Percentiles rank a stretch among this genome's conserved stretches.
Evolutionary conservation across 1,139 yeast genomes (phyloP).

Genomic region (Candida mesenterica): DNA sequence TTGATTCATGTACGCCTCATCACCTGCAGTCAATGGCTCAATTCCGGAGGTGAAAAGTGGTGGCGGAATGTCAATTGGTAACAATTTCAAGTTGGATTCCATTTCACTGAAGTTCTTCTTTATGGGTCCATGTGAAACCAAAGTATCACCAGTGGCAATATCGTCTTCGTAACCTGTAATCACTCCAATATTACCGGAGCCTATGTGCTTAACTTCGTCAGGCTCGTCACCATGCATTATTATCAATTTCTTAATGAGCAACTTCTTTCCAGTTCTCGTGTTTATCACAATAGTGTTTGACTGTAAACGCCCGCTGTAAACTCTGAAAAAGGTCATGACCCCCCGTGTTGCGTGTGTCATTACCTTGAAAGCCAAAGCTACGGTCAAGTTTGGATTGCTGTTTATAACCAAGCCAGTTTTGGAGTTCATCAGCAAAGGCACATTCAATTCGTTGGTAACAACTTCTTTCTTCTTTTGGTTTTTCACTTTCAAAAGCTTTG

Average conservation of each 20-base stretch:
- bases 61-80: slow-evolving; percentile 85
- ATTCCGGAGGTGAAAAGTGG: slow-evolving; percentile 87
- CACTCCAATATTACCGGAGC: slow-evolving; percentile 89
- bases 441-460: slow-evolving; percentile 15
- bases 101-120: slow-evolving; percentile 49
- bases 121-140: slow-evolving; percentile 53
- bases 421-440: slow-evolving; percentile 39
- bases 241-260: slow-evolving; percentile 65
- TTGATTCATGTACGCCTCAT: slow-evolving; percentile 63
- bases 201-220: slow-evolving; percentile 59
- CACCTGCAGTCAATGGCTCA: slow-evolving; percentile 84
- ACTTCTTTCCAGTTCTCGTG: slow-evolving; percentile 65
- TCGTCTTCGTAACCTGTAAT: slow-evolving; percentile 69
- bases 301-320: slow-evolving; percentile 75
- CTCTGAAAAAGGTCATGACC: slow-evolving; percentile 79
- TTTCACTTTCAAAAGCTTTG: slow-evolving; percentile 12
- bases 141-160: slow-evolving; percentile 86
- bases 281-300: slow-evolving; percentile 64
- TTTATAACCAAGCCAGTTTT: slow-evolving; percentile 52
- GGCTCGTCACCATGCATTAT: slow-evolving; percentile 90
- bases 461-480: slow-evolving; percentile 16
- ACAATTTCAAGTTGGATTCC: slow-evolving; percentile 54
- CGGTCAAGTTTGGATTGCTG: slow-evolving; percentile 55
- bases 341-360: slow-evolving; percentile 84
- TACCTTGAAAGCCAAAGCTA: slow-evolving; percentile 92